phyloP scores from a whole-genome alignment of 768 basidiomycete species.

The Inosperma sp. region DNA sequence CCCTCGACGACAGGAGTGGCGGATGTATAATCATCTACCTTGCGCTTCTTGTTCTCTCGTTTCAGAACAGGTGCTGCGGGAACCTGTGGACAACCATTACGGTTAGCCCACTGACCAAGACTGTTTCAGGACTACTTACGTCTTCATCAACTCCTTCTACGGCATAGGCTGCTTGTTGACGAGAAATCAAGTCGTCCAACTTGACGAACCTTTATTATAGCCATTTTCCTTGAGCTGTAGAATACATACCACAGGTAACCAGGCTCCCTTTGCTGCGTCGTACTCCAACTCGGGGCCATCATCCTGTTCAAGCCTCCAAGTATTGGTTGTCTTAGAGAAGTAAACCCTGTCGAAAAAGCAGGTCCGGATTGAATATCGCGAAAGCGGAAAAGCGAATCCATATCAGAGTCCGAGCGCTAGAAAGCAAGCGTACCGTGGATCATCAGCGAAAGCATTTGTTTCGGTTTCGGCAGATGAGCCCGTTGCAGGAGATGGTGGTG shows the following conservation, averaged over 20 bases:
- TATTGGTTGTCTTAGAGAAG: slow-evolving; percentile 66
- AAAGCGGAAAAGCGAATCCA: slow-evolving; percentile 13
- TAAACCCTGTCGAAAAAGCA: slow-evolving; percentile 50
- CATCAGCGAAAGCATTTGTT: slow-evolving; percentile 68
- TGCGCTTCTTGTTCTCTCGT: slow-evolving; percentile 77
- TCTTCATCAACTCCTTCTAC: slow-evolving; percentile 91
- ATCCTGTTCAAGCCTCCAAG: slow-evolving; percentile 88
- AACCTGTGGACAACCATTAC: slow-evolving; percentile 44
- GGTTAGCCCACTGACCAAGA: slow-evolving; percentile 8
- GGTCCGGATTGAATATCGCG: slow-evolving; percentile 21
- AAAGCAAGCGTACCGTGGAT: slow-evolving; percentile 53
- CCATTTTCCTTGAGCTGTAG: neutral
- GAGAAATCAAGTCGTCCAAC: slow-evolving; percentile 81
- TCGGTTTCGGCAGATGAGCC: slow-evolving; percentile 53
- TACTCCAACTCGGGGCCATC: slow-evolving; percentile 92
- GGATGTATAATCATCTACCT: slow-evolving; percentile 67
- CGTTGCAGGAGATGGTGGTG: slow-evolving; percentile 46
- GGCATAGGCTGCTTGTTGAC: slow-evolving; percentile 94
- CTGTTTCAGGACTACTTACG: slow-evolving; percentile 51
- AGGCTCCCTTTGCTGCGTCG: slow-evolving; percentile 66
- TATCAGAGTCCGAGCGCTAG: slow-evolving; percentile 8
- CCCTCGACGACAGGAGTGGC: slow-evolving; percentile 41
- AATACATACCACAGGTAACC: slow-evolving; percentile 79
- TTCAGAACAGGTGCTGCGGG: slow-evolving; percentile 84
- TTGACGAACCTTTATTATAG: slow-evolving; percentile 25